These are phyloP conservation scores for Backusella liffmaniae DNA, from an alignment of 192 early-diverging fungal species.

Conservation along the genomic window DNA sequence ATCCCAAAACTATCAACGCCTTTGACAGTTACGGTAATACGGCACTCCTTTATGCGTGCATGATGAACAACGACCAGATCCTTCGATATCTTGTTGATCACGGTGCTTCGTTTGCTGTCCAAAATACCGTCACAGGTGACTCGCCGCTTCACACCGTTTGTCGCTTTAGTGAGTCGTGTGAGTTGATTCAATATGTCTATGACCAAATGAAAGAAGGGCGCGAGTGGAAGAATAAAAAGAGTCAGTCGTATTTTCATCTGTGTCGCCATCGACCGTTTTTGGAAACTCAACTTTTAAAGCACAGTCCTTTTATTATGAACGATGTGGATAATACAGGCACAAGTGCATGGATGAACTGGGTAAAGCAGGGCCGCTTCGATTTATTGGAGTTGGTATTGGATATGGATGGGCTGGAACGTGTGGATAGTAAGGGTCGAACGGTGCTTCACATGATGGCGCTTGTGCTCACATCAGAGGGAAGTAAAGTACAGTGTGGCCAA, in stretches of 20 bases:
- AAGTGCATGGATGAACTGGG: constrained; percentile 40
- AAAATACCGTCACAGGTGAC: neutral
- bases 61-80: neutral
- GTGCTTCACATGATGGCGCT: constrained; percentile 4
- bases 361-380: constrained; percentile 24
- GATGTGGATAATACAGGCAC: constrained; percentile 34
- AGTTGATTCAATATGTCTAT: neutral
- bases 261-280: constrained; percentile 25
- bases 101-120: neutral
- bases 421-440: constrained; percentile 10
- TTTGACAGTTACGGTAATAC: constrained; percentile 44
- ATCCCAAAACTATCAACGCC: constrained; percentile 20
- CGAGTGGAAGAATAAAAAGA: constrained; percentile 32
- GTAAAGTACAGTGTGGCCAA: constrained; percentile 22
- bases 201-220: neutral
- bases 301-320: constrained; percentile 2
- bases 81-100: neutral
- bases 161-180: neutral
- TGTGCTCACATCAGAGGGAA: neutral
- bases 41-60: constrained; percentile 22
- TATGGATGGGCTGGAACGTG: neutral
- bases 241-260: constrained; percentile 43
- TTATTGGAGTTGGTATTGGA: constrained; percentile 29
- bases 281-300: constrained; percentile 9
- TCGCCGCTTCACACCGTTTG: neutral